phyloP scores from a whole-genome alignment of 331 rosid genomes.

The Pyracantha coccinea region DNA sequence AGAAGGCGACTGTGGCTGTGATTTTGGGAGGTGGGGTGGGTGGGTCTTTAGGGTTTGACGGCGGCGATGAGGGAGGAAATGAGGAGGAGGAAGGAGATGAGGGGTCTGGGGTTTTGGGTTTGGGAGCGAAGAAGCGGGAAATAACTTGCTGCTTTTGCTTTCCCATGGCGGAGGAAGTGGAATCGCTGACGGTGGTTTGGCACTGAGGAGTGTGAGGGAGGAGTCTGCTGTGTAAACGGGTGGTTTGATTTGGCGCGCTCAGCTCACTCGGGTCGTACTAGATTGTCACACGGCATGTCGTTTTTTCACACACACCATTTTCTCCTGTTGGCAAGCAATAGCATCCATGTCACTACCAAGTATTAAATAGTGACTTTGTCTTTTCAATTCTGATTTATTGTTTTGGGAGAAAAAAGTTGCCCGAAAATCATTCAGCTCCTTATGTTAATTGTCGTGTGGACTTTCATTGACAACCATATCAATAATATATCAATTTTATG shows the following conservation, averaged over 20 bases:
- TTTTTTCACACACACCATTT: background rate
- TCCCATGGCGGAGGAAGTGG: slow-evolving; percentile 38
- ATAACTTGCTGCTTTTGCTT: slow-evolving; percentile 83
- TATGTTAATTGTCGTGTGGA: no score
- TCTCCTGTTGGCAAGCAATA: no score
- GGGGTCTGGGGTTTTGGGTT: slow-evolving; percentile 33
- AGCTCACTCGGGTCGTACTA: background rate
- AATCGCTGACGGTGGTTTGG: background rate
- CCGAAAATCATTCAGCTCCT: no score
- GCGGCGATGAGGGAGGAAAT: background rate
- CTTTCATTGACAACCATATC: no score
- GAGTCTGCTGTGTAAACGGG: background rate
- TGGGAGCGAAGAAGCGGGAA: slow-evolving; percentile 86
- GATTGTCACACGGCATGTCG: background rate
- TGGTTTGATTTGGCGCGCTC: slow-evolving; percentile 12
- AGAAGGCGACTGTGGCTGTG: slow-evolving; percentile 70
- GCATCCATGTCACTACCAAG: no score
- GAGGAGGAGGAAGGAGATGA: slow-evolving; percentile 18
- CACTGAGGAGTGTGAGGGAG: background rate
- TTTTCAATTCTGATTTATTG: no score
- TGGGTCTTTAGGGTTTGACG: slow-evolving; percentile 15
- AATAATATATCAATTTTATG: no score
- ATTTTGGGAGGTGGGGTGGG: slow-evolving; percentile 59
- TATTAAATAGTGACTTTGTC: no score
- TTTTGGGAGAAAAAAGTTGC: no score